phyloP scores from a whole-genome alignment of 306 rosid genomes.

The Medicago ruthenica region DNA sequence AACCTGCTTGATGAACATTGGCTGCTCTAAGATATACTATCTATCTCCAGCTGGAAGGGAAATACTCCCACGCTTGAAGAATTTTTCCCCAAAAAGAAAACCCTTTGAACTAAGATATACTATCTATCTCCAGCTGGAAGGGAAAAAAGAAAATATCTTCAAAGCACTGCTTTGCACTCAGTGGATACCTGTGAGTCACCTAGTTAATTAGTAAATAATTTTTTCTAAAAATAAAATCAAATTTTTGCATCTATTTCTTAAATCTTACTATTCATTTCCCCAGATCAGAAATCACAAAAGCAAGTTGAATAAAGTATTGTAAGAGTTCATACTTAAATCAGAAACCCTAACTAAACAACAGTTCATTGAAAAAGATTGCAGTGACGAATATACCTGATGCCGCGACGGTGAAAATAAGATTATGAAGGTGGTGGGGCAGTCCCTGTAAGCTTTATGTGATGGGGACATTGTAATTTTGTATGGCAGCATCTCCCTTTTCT shows the following conservation, averaged over 20 bases:
- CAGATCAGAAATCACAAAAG: not conserved
- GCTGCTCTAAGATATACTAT: too few relatives aligned
- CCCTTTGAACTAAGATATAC: not conserved
- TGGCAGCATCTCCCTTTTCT: too few relatives aligned
- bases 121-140: slow-evolving; percentile 1
- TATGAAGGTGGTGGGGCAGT: too few relatives aligned
- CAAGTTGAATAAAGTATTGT: not conserved
- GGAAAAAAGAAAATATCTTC: not conserved
- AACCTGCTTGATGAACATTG: too few relatives aligned
- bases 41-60: too few relatives aligned
- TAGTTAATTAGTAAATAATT: not conserved
- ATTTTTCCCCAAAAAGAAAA: not conserved
- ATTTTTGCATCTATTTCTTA: not conserved
- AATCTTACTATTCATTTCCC: not conserved
- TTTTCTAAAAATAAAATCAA: not conserved
- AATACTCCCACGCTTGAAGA: too few relatives aligned
- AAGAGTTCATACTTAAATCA: not conserved
- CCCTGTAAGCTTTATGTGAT: too few relatives aligned
- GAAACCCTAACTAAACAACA: not conserved
- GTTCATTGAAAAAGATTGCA: not conserved
- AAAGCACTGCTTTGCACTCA: not conserved
- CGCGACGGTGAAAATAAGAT: not conserved
- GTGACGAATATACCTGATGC: not conserved
- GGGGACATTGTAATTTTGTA: too few relatives aligned
- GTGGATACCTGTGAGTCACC: not conserved